These are phyloP conservation scores for Ceratobasidium sp. DNA, from an alignment of 1,284 basidiomycete genomes.

Conservation along the genomic window DNA sequence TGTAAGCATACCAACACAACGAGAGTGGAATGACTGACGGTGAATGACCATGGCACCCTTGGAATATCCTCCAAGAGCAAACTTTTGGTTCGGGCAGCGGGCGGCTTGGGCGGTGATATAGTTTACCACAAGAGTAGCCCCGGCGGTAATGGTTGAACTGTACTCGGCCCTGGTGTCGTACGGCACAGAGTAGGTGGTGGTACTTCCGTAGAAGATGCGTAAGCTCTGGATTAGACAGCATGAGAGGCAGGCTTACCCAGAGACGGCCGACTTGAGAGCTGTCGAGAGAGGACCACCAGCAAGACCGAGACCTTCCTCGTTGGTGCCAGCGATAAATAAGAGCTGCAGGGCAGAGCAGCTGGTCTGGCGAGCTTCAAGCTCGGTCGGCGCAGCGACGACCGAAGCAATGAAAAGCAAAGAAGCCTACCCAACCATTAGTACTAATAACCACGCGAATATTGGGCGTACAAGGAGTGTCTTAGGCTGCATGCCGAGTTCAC, in stretches of 20 bases:
- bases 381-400: no score
- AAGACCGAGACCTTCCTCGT: constrained; percentile 19
- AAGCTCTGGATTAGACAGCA: background rate
- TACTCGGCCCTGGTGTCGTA: constrained; percentile 13
- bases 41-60: constrained; percentile 35
- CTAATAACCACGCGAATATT: no score
- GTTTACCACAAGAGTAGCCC: background rate
- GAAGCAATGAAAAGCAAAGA: no score
- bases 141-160: background rate
- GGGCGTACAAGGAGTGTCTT: no score
- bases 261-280: background rate
- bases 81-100: background rate
- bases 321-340: constrained; percentile 28
- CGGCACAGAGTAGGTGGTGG: background rate
- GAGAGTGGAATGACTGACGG: background rate
- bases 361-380: constrained; percentile 15
- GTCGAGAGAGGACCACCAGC: constrained; percentile 28
- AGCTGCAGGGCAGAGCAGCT: constrained; percentile 32
- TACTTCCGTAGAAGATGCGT: background rate
- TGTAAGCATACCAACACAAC: background rate
- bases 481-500: no score
- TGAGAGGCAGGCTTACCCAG: background rate
- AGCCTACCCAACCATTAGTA: no score
- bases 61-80: constrained; percentile 31
- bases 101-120: constrained; percentile 2